Evolutionary conservation across 768 basidiomycete species (phyloP), one percentile per base, ranked within the genome.

Genomic region (Galerina marginata): DNA sequence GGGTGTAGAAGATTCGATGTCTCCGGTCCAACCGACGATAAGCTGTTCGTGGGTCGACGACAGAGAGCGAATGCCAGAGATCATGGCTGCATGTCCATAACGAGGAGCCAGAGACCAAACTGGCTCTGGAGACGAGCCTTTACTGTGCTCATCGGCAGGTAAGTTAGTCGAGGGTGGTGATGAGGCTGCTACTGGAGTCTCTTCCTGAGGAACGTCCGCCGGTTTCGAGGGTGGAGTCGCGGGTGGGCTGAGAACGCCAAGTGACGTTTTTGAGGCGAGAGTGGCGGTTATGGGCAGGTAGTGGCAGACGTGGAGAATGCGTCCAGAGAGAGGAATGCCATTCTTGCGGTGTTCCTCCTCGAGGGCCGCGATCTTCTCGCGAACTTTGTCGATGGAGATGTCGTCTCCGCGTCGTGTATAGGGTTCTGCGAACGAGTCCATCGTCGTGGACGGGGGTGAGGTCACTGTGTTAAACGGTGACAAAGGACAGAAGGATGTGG

Each of bases 81-180:
- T 90, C 92, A 99, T 95, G 10, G 96, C 96, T 9, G 93, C 86
- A 71, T 99, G 97, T 15, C 95, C 96, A 63, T 94, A 89, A 42
- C 96, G 83, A 1, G 88, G 85, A 1, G 84, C 75, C 5, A 99
- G 78, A 15, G 85, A 83, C 96, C 96, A 99, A 39, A 77, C 63
- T 38, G 38, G 26, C 11, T 65, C 65, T 14, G 50, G 26, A 42
- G 53, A 23, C 6, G 73, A 54, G 10, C 50, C 38, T 42, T 70
- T 50, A 40, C 60, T 56, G 36, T 25, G n/a, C 29, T 52, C 25
- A 38, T 47, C 54, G 43, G 69, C 29, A 33, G 29, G 29, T 33
- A 33, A 33, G 7, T 7, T 33, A 7, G 1, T 7, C 7, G 29
- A 33, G 29, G 29, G 29, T 33, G 1, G 1, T 2, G 29, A 4